Evolutionary conservation across 345 rosid species (phyloP), one percentile per base, ranked within the genome.

Genomic region (Limnanthes douglasii): DNA sequence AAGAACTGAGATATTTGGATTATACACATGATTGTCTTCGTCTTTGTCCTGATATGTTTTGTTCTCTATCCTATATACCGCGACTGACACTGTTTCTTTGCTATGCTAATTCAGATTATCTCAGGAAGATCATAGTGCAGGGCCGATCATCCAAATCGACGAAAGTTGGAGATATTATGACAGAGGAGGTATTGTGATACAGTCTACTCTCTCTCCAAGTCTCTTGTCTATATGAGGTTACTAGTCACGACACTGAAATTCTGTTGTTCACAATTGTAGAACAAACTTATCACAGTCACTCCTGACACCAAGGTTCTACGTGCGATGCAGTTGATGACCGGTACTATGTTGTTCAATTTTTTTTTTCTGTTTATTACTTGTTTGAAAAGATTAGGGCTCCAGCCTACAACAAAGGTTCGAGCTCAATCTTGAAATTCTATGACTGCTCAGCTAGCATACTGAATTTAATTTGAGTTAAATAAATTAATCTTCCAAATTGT

Each of bases 251-350:
- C 19, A 37, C 21, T 33, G 6, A 2, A 50, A 11, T 18, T 6
- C 15, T 29, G 34, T 14, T 15, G 17, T 14, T 32, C 31, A 42
- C 13, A 23, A 20, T 56, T 43, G 50, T 52, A 90, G 98, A 84
- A 84, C 65, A 74, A 84, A 64, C 95, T 90, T 18, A 74, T 90
- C 32, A 84, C 98, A 0, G 98, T 90, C 34, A 74, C 86, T 26
- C 95, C 94, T 1, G 66, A 77, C 31, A 90, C 98, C 31, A 90
- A 83, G 65, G 98, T 90, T 63, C 64, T 90, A 46, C 57, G 49
- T n/a, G 98, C 98, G 43, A 90, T 90, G 98, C 92, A 90, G 37
- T 56, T 90, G 59, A 90, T 90, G 98, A 90, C 98, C 22, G 98
- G 98, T 90, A 62, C 4, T 18, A 8, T n/a, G 10, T 12, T 33